Base-by-base conservation (phyloP, 2,329 filamentous ascomycete species). In the Ophiostoma populinum region DNA sequence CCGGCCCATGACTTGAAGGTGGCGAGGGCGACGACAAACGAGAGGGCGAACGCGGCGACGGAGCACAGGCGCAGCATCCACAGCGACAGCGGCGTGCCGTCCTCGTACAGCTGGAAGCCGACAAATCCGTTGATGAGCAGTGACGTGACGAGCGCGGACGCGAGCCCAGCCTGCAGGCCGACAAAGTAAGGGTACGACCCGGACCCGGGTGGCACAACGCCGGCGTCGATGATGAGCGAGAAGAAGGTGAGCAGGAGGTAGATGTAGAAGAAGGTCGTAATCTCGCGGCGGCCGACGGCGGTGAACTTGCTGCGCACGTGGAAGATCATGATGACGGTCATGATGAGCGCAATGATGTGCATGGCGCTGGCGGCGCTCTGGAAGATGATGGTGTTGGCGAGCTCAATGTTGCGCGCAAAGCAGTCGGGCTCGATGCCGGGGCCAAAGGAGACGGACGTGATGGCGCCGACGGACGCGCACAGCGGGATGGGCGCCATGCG, bases 371-470 rank as follows among this genome's bases (percentile, higher is more conserved):
- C 75, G 19, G 86, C 90, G 51, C 77, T 82, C 59, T 95, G 76
- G 55, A 98, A 98, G 51, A 98, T 98, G 60, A 95, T 87, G 26
- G 90, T 98, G 61, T 98, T 98, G 46, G 86, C 90, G 46, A 95
- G 59, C 57, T 94, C 86, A 55, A 98, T 87, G 49, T 90, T 92
- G 40, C 90, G 76, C 40, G 90, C 81, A 60, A 87, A 95, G 64
- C 90, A 98, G 51, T 75, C 72, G 38, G 90, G 75, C 54, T 93
- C 78, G 45, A 94, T 90, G 46, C 85, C 81, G 10, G 76, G 69
- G 38, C 70, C 67, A 45, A 65, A 70, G 16, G 72, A 68, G 44
- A 83, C 72, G 22, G 67, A 63, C 20, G 74, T 74, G 47, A 78
- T 70, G 30, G 77, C 70, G 13, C 90, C 90, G 46, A 98, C 71